A percentile compares a stretch with the other conserved stretches of the same genome.
phyloP scores from a whole-genome alignment of 345 rosid genomes.

The Jatropha curcas region DNA sequence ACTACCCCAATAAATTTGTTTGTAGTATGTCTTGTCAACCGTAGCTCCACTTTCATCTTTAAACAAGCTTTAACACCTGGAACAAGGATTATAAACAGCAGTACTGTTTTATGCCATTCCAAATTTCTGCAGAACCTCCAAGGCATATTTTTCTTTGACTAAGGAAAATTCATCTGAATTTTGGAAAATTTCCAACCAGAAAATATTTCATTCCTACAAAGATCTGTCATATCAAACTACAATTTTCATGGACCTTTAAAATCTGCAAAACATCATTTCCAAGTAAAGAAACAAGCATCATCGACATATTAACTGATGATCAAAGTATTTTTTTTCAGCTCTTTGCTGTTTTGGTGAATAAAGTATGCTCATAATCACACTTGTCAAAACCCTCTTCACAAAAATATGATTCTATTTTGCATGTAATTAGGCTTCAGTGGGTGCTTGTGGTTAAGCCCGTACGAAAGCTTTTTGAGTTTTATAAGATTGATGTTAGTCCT shows the following conservation, averaged over 20 bases:
- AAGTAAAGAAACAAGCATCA: background rate
- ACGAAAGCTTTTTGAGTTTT: background rate
- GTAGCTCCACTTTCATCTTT: background rate
- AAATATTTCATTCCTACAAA: too few relatives aligned
- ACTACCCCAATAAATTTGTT: background rate
- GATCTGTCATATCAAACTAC: too few relatives aligned
- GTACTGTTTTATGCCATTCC: background rate
- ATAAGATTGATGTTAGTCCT: too few relatives aligned
- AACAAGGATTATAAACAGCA: background rate
- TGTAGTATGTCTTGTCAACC: background rate
- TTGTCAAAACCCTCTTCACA: too few relatives aligned
- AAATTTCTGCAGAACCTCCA: too few relatives aligned
- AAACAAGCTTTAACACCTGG: background rate
- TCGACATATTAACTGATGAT: background rate
- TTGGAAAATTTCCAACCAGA: too few relatives aligned
- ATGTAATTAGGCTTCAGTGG: background rate
- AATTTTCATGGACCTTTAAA: too few relatives aligned
- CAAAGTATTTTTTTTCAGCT: too few relatives aligned
- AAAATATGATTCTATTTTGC: background rate
- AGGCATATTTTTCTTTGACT: too few relatives aligned
- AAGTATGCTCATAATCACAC: background rate
- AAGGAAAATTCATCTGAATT: too few relatives aligned
- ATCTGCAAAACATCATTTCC: background rate
- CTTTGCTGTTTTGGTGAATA: background rate
- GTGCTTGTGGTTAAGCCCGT: background rate